Conservation (phyloP, 768 basidiomycete genomes). For the Lentinula lateritia region DNA sequence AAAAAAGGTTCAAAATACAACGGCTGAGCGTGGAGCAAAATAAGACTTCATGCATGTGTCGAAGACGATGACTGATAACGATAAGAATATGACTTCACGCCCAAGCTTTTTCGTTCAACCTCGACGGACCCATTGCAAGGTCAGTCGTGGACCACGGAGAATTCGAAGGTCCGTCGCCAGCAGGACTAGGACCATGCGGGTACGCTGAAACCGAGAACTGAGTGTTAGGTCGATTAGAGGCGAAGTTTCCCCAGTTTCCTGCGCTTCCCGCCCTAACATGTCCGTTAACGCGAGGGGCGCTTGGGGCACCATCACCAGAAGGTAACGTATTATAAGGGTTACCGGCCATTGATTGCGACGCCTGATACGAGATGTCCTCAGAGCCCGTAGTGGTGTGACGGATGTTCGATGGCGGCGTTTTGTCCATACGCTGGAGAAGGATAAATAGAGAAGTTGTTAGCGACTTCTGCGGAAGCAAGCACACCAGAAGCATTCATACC, state of each 20-base stretch:
- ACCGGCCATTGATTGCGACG: slow-evolving; percentile 22
- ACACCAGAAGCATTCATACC: slow-evolving; percentile 32
- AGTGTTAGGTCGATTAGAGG: slow-evolving; percentile 38
- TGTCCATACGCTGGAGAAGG: slow-evolving; percentile 10
- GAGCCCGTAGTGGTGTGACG: slow-evolving; percentile 77
- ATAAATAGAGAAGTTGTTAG: neutral
- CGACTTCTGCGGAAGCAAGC: neutral
- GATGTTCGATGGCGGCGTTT: slow-evolving; percentile 34
- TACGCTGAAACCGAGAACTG: slow-evolving; percentile 39
- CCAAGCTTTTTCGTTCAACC: slow-evolving; percentile 60
- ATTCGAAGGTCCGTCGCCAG: slow-evolving; percentile 49
- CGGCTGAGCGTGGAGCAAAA: slow-evolving; percentile 27
- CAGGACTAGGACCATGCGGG: slow-evolving; percentile 52
- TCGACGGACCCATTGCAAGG: slow-evolving; percentile 41
- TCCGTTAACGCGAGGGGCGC: slow-evolving; percentile 44
- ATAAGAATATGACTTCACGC: slow-evolving; percentile 26
- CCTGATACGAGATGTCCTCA: slow-evolving; percentile 43
- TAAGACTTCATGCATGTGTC: slow-evolving; percentile 11
- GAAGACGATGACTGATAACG: slow-evolving; percentile 16
- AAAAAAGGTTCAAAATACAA: slow-evolving; percentile 20
- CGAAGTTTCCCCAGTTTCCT: slow-evolving; percentile 70
- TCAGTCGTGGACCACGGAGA: slow-evolving; percentile 58
- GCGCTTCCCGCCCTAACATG: slow-evolving; percentile 78
- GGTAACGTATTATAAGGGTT: slow-evolving; percentile 35
- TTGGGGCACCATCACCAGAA: slow-evolving; percentile 34